Base-by-base conservation (phyloP, 2,329 filamentous ascomycete species). In the Knufia petricola region DNA sequence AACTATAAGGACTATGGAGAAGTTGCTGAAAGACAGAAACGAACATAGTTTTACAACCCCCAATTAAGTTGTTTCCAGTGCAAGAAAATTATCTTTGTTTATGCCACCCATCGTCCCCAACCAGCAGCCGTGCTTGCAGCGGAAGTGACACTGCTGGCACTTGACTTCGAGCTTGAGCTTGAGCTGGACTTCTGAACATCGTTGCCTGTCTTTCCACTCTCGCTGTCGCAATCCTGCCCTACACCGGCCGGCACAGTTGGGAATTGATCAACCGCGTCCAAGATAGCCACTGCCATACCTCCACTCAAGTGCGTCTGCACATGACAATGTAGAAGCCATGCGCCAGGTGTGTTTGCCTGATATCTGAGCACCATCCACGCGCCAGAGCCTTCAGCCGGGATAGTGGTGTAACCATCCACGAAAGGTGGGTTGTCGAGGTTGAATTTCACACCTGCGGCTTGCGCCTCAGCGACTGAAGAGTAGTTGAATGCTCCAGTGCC, bases 261-360 rank as follows among this genome's bases (percentile, higher is more conserved):
- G 51, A 55, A 68, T 12, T 57, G 51, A 53, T 68, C 65, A 19
- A 66, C 53, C 0, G 62, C 66, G 39, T 68, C 66, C 15, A 68
- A 51, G n/a, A 79, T 68, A 1, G 72, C 69, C 61, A 78, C 60
- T 21, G 66, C 65, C 76, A 79, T 80, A 1, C 77, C 77, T 2
- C 75, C 75, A 23, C 66, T 60, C 49, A 77, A 61, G 52, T 79
- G 77, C 21, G 69, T 70, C 57, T 71, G 66, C 26, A 78, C 72
- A 58, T 79, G 76, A 51, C 76, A 79, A 53, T 79, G 76, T 2
- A 79, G 55, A 20, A 78, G 54, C 68, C 73, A 79, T 0, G 74
- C 66, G 0, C 76, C 75, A 2, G 76, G 74, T 50, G 75, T 75
- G 17, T 63, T 63, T 24, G 70, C 72, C 15, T 75, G 70, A 52